Evolutionary conservation across 1,139 yeast species (phyloP), one percentile per base, ranked within the genome.

Genomic region (Geotrichum restrictum): DNA sequence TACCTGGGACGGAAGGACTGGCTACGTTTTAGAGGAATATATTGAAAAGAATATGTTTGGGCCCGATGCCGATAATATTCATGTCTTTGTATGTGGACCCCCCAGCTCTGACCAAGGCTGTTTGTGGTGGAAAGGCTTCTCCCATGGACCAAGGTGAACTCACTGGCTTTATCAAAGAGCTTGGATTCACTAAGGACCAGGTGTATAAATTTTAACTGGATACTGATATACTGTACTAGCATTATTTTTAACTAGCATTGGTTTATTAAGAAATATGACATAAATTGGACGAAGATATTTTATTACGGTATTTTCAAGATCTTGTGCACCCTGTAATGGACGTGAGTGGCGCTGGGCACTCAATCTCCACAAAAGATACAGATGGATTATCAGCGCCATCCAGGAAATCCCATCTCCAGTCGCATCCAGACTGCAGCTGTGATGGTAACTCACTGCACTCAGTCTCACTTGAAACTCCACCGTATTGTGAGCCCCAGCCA

Each of bases 61-160:
- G 60, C 77, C 80, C 58, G 74, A 84, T 51, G 74, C 80, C 59
- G 81, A 74, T 60, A 76, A 81, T 63, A 75, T 83, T 68, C 82
- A 87, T 71, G 78, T 87, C 60, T 84, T 89, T 69, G 83, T 87
- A 61, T 88, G 98, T 76, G 98, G 96, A n/a, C 62, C 95, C 96
- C 53, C 93, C 94, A 65, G 87, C 88, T 52, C 60, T 88, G 74
- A 81, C 83, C 77, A 77, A 86, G 62, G 85, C 96, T 61, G 69
- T 89, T 62, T 88, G 96, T 40, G 99, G 98, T 68, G 71, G 73
- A 64, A 93, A 93, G 79, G 77, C 73, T 45, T 83, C 95, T 51
- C 95, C 97, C 63, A 67, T 83, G 54, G 98, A 91, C 68, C 98
- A 93, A 76, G 98, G 98, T 71, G 96, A 88, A 73, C 80, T 94